These are phyloP conservation scores for Ceratobasidium sp. DNA, from an alignment of 1,284 basidiomycete genomes.

Conservation along the genomic window DNA sequence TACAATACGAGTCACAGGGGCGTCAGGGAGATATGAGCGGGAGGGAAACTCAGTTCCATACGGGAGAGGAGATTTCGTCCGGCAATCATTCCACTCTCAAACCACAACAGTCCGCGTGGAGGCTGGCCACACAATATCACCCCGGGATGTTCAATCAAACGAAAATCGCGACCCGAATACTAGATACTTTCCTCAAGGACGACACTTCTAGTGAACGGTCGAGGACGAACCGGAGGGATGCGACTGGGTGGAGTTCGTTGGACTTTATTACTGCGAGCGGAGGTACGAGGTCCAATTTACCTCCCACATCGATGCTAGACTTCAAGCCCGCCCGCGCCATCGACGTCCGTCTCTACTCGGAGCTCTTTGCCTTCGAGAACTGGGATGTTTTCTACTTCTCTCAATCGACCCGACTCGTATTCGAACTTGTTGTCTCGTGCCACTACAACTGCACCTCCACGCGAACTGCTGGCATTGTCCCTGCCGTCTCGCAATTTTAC, in stretches of 20 bases:
- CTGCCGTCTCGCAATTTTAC: neutral
- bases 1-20: neutral
- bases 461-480: neutral
- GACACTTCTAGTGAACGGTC: neutral
- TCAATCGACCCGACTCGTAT: neutral
- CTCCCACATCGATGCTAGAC: neutral
- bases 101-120: neutral
- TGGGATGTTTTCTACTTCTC: neutral
- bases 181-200: conserved; percentile 5
- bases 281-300: neutral
- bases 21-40: neutral
- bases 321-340: conserved; percentile 12
- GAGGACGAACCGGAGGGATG: neutral
- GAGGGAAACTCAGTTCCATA: conserved; percentile 1
- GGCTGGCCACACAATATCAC: conserved; percentile 35
- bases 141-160: conserved; percentile 46
- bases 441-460: conserved; percentile 10
- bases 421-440: conserved; percentile 31
- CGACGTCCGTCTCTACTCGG: neutral
- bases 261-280: conserved; percentile 35
- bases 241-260: conserved; percentile 23
- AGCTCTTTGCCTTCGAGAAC: neutral
- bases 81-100: neutral
- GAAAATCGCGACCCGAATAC: conserved; percentile 13
- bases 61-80: neutral